Evolutionary conservation across 148 eudicot genomes (phyloP).

Genomic region (Heliamphora exappendiculata): DNA sequence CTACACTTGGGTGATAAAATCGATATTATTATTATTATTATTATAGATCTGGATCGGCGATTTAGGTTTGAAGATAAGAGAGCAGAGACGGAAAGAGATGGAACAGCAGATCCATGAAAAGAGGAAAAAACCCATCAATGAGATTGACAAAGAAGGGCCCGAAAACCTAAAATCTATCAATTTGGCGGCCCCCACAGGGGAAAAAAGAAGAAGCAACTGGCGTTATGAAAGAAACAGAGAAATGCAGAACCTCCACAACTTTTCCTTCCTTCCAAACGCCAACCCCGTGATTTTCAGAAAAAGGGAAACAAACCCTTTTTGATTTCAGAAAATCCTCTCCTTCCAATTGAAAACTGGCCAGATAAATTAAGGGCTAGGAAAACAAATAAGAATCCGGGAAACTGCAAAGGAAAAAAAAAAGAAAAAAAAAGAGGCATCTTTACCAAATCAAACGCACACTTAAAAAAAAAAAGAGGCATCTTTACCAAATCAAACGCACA

Average conservation of each 20-base stretch:
- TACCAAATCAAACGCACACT: too few species aligned
- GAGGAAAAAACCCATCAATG: neutral
- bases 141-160: constrained; percentile 1
- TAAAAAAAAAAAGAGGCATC: constrained; percentile 7
- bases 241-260: neutral
- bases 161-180: neutral
- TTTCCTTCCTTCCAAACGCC: neutral
- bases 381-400: neutral
- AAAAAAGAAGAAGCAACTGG: too few species aligned
- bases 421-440: too few species aligned
- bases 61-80: constrained; percentile 1
- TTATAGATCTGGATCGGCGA: neutral
- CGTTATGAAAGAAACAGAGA: neutral
- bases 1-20: neutral
- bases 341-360: neutral
- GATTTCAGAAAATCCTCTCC: neutral
- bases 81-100: constrained; percentile 9
- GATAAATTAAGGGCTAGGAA: neutral
- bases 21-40: too few species aligned
- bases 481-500: neutral
- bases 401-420: neutral
- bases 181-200: neutral
- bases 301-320: too few species aligned
- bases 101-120: constrained; percentile 1
- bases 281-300: neutral